Conservation (phyloP, 164 flowering plant species). For the Stephania cephalantha region DNA sequence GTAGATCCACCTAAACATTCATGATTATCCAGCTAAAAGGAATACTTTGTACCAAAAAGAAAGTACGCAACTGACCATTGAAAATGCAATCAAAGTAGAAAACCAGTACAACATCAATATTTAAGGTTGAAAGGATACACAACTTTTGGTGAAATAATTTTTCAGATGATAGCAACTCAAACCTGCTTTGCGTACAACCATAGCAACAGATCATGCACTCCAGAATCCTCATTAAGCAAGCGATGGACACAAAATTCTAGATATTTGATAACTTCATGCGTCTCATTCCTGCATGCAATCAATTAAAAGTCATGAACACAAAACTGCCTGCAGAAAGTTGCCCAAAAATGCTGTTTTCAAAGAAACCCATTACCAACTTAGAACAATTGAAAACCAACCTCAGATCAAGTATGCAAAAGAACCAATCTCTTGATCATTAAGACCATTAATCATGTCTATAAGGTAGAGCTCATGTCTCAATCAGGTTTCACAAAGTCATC, state of each 20-base stretch:
- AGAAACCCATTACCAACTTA: no score
- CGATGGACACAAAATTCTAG: conserved; percentile 91
- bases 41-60: not conserved
- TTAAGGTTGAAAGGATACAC: not conserved
- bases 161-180: conserved; percentile 4
- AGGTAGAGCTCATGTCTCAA: not conserved
- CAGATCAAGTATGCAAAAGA: no score
- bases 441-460: no score
- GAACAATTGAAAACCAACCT: no score
- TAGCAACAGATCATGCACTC: conserved; percentile 90
- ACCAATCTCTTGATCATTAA: no score
- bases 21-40: no score
- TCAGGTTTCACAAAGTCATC: not conserved
- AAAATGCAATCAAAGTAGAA: not conserved
- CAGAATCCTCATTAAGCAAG: conserved; percentile 95
- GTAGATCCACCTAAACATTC: no score
- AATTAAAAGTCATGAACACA: not conserved
- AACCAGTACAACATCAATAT: not conserved
- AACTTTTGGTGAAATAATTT: not conserved
- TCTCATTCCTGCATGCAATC: conserved; percentile 76
- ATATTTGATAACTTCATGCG: conserved; percentile 96
- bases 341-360: no score
- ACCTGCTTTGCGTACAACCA: conserved; percentile 97
- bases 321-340: no score
- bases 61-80: not conserved